Evolutionary conservation across 106 monocot species (phyloP).

Genomic region (Acorus calamus): DNA sequence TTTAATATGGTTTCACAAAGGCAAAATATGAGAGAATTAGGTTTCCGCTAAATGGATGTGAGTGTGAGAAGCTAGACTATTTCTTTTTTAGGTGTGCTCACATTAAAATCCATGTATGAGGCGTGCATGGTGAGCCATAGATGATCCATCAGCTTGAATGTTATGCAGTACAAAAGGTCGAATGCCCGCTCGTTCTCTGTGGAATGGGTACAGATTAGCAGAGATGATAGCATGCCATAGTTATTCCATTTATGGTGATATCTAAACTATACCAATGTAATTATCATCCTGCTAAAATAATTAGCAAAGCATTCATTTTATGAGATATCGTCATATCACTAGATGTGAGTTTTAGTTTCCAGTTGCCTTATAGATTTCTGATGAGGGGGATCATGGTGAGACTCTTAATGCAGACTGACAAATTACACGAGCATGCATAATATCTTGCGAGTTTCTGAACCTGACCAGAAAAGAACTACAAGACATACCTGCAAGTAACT

Average conservation of each 20-base stretch:
- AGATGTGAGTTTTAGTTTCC: no score
- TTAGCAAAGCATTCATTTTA: no score
- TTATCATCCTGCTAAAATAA: no score
- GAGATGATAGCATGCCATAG: background rate
- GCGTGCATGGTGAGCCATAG: conserved; percentile 85
- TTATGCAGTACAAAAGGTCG: conserved; percentile 76
- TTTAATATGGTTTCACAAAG: background rate
- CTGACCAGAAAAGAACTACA: background rate
- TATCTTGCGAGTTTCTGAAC: no score
- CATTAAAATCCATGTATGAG: conserved; percentile 85
- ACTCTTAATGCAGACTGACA: no score
- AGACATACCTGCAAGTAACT: conserved; percentile 53
- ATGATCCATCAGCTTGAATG: conserved; percentile 91
- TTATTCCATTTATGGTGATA: no score
- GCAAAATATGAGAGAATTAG: background rate
- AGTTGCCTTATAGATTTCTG: no score
- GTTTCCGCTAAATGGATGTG: no score
- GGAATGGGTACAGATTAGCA: background rate
- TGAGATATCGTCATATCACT: no score
- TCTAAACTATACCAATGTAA: no score
- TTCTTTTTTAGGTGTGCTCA: background rate
- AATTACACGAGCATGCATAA: no score
- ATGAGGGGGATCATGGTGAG: no score
- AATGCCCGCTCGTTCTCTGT: conserved; percentile 74
- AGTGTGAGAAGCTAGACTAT: background rate